phyloP scores from a whole-genome alignment of 2,329 filamentous ascomycete genomes.

The Trichoderma asperellum region DNA sequence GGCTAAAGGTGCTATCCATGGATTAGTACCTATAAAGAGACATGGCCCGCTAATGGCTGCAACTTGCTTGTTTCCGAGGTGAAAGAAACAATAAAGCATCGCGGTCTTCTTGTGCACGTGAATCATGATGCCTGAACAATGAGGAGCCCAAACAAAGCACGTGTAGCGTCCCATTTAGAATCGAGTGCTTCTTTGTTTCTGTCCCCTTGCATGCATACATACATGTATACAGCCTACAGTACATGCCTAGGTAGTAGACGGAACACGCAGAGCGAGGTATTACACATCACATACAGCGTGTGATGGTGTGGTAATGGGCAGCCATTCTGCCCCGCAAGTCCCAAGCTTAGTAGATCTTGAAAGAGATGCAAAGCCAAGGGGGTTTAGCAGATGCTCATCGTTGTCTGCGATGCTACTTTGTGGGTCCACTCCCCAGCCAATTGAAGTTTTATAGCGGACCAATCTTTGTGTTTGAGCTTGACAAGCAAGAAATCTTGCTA shows the following conservation, averaged over 20 bases:
- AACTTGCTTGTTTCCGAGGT: neutral
- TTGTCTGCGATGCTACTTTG: neutral
- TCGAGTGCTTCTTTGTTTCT: neutral
- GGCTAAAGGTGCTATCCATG: neutral
- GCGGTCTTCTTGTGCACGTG: neutral
- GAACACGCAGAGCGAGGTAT: neutral
- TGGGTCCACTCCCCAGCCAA: neutral
- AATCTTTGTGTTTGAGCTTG: neutral
- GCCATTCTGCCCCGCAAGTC: slow-evolving; percentile 17
- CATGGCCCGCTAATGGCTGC: neutral
- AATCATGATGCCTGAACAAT: neutral
- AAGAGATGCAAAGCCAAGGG: slow-evolving; percentile 20
- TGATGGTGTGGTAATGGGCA: neutral
- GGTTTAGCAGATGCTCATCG: neutral
- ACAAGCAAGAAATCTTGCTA: neutral
- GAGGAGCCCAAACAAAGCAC: neutral
- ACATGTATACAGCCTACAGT: neutral
- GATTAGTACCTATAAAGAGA: neutral
- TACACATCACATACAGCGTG: neutral
- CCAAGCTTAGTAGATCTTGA: slow-evolving; percentile 15
- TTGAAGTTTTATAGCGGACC: neutral
- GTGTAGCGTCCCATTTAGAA: neutral
- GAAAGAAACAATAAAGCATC: neutral
- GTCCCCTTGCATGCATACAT: slow-evolving; percentile 12
- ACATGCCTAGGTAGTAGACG: too few relatives aligned